Evolutionary conservation across 2,329 filamentous ascomycete species (phyloP), one percentile per base, ranked within the genome.

Genomic region (Hypoxylon sp.): DNA sequence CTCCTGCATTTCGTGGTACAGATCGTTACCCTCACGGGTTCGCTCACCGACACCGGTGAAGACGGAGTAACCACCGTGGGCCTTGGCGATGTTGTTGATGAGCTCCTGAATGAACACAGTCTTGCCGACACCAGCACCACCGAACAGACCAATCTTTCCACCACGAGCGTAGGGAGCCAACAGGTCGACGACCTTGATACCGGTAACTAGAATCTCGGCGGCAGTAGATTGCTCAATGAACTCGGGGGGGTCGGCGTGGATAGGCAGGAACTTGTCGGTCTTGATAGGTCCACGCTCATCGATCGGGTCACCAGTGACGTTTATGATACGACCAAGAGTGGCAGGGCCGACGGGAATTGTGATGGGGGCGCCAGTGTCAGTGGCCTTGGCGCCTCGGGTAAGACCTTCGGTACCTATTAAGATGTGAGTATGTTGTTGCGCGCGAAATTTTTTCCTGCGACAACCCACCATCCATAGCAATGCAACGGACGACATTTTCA

Each of bases 1-100:
- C 88, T 99, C 95, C 89, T 98, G 96, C 96, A 99, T 99, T 91
- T 99, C 96, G 88, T 99, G 95, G 92, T 99, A 99, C 89, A 99
- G 86, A 91, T 99, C 96, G 91, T 99, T 99, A 90, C 96, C 96
- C 91, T 99, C 96, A 93, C 96, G 96, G 82, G 96, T 99, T 89
- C 96, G 95, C 92, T 99, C 96, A 84, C 96, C 96, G 86, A 99
- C 96, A 95, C 96, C 96, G 82, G 94, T 97, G 92, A 99, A 99
- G 83, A 99, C 96, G 76, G 96, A 99, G 93, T 97, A 99, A 97
- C 96, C 96, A 97, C 96, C 96, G 89, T 99, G 96, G 79, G 96
- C 96, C 91, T 98, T 98, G 87, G 96, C 96, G 82, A 99, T 98
- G 92, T 99, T 99, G 94, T 99, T 99, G 88, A 99, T 99, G 82